Conservation (phyloP, 2,329 filamentous ascomycete species). For the Gnomoniopsis smithogilvyi region DNA sequence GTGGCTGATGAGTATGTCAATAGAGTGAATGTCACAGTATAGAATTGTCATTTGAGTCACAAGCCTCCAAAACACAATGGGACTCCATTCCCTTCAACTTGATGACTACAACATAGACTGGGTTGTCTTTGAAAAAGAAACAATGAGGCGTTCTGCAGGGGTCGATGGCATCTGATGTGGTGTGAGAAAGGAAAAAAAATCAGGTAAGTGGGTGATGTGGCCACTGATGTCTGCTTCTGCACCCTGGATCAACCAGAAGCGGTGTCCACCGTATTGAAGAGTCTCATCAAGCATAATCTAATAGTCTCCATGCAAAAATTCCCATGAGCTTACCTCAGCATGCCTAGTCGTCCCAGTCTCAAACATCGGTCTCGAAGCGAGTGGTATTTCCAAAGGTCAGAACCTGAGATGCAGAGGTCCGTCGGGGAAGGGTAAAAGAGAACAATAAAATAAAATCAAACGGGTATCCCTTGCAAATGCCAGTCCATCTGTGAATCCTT, state of each 20-base stretch:
- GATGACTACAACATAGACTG: too few relatives aligned
- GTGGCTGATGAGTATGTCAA: too few relatives aligned
- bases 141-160: too few relatives aligned
- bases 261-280: background rate
- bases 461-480: constrained; percentile 23
- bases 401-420: background rate
- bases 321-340: background rate
- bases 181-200: constrained; percentile 3
- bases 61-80: background rate
- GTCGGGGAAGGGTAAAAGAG: constrained; percentile 1
- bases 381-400: background rate
- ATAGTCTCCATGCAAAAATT: background rate
- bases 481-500: constrained; percentile 15
- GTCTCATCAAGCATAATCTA: background rate
- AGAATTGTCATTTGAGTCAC: background rate
- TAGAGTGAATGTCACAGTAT: too few relatives aligned
- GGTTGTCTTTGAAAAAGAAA: too few relatives aligned
- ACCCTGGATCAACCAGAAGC: constrained; percentile 10
- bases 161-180: background rate
- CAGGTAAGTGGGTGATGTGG: background rate
- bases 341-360: background rate
- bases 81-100: too few relatives aligned
- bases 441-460: constrained; percentile 16
- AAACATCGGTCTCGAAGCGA: constrained; percentile 10
- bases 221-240: background rate